Evolutionary conservation across 2,329 filamentous ascomycete species (phyloP).

Genomic region (Aspergillus brasiliensis): DNA sequence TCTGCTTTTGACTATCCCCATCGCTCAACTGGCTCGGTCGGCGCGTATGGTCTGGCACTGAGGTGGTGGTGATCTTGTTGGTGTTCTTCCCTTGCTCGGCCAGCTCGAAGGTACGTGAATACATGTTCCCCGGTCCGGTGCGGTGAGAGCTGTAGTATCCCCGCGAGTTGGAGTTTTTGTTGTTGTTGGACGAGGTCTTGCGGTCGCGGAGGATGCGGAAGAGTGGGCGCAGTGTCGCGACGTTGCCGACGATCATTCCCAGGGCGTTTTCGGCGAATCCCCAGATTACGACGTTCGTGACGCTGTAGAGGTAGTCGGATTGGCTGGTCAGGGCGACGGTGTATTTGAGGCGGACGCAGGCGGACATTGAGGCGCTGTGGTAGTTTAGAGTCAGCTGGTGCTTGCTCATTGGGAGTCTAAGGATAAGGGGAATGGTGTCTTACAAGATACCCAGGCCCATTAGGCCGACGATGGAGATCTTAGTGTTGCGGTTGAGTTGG

Average conservation of each 20-base stretch:
- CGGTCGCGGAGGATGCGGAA: slow-evolving; percentile 32
- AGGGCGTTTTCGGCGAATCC: slow-evolving; percentile 54
- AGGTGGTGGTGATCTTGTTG: slow-evolving; percentile 12
- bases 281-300: slow-evolving; percentile 49
- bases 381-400: not conserved
- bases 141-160: not conserved
- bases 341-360: slow-evolving; percentile 47
- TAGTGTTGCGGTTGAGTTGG: slow-evolving; percentile 48
- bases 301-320: slow-evolving; percentile 44
- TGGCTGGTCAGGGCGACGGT: slow-evolving; percentile 44
- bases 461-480: slow-evolving; percentile 49
- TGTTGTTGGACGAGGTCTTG: slow-evolving; percentile 17
- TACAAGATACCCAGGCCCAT: slow-evolving; percentile 50
- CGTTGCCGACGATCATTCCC: slow-evolving; percentile 54
- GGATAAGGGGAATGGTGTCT: slow-evolving; percentile 27
- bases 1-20: slow-evolving; percentile 26
- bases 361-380: slow-evolving; percentile 29
- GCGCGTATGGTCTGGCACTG: slow-evolving; percentile 3
- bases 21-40: slow-evolving; percentile 18
- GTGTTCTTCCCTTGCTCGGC: slow-evolving; percentile 16
- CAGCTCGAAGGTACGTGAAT: slow-evolving; percentile 21
- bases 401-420: too few species aligned
- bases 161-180: slow-evolving; percentile 8
- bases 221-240: slow-evolving; percentile 51
- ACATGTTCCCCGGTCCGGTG: slow-evolving; percentile 4